Evolutionary conservation across 176 grass and related monocot species (phyloP), one percentile per base, ranked within the genome.

Genomic region (Oryza brachyantha): DNA sequence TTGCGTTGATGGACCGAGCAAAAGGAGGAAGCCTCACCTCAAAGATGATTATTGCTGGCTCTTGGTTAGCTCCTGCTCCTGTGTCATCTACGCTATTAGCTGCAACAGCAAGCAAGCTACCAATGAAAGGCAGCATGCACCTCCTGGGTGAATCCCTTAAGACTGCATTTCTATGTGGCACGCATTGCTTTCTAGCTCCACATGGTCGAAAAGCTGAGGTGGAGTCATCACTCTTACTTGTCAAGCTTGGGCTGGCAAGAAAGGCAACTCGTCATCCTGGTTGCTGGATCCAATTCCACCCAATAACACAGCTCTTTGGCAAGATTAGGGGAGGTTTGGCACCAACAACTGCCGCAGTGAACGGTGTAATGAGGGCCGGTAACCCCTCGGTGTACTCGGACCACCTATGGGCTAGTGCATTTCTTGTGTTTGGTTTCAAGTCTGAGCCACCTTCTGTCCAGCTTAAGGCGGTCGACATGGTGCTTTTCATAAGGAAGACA

Each of bases 391-490:
- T 83, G 73, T 91, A 84, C 74, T 99, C 90, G 19, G 96, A 99
- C 62, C 96, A 99, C 48, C 29, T 93, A 10, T 99, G 96, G 96
- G 96, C 96, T 77, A 91, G 88, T 21, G 92, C 90, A 24, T 99
- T 99, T 75, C 88, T 99, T 17, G 90, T 99, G 43, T 96, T 99
- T 38, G 92, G 96, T 26, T 99, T 99, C 90, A 99, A 99, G 54
- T 91, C 90, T 0, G 96, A 99, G 27, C 96, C 92, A 32, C 92
- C 92, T 42, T 72, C 77, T 3, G 88, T 99, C 54, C 90, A 95
- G 84, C 90, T 99, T 13, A 88, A 91, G 75, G 84, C 92, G 1
- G 88, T 79, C 0, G 96, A 99, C 54, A 91, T 95, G 96, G 90
- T 96, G 4, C 68, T 90, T 22, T 99, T 99, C 70, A 96, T 99